Conservation (phyloP, 2,329 filamentous ascomycete species). For the Arachnomyces sp. region DNA sequence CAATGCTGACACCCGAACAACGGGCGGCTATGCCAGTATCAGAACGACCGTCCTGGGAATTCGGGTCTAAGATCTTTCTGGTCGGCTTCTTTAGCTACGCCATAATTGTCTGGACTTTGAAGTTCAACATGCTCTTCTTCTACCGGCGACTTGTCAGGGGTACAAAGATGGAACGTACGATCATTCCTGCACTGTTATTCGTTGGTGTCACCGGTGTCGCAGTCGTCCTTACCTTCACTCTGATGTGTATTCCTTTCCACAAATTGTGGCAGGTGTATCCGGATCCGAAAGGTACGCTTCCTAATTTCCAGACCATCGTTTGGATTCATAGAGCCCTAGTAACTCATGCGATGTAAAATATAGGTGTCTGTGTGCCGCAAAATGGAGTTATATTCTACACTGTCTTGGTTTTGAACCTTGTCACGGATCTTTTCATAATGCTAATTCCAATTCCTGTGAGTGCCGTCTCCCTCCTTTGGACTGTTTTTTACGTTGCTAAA, state of each 20-base stretch:
- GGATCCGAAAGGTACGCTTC: constrained; percentile 29
- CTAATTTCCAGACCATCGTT: no score
- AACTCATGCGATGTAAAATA: no score
- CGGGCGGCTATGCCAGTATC: constrained; percentile 22
- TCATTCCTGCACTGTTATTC: constrained; percentile 28
- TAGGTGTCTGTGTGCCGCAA: constrained; percentile 25
- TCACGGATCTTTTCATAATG: constrained; percentile 30
- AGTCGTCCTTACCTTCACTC: constrained; percentile 20
- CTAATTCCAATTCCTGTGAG: constrained; percentile 28
- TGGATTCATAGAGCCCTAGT: no score
- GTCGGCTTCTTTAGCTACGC: constrained; percentile 28
- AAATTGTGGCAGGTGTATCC: constrained; percentile 31
- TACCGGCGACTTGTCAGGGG: constrained; percentile 31
- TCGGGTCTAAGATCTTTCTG: constrained; percentile 31
- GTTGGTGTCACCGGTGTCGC: constrained; percentile 19
- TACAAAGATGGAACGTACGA: constrained; percentile 29
- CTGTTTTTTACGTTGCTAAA: background rate
- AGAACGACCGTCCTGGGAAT: constrained; percentile 21
- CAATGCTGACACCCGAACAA: no score
- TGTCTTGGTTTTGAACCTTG: constrained; percentile 27
- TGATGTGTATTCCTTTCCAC: constrained; percentile 28
- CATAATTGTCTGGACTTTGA: constrained; percentile 33
- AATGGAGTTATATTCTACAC: constrained; percentile 25
- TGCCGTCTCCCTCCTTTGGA: background rate
- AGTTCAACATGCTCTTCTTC: constrained; percentile 37